Conservation (phyloP, 1,139 yeast genomes). For the Martiniozyma asiatica region DNA sequence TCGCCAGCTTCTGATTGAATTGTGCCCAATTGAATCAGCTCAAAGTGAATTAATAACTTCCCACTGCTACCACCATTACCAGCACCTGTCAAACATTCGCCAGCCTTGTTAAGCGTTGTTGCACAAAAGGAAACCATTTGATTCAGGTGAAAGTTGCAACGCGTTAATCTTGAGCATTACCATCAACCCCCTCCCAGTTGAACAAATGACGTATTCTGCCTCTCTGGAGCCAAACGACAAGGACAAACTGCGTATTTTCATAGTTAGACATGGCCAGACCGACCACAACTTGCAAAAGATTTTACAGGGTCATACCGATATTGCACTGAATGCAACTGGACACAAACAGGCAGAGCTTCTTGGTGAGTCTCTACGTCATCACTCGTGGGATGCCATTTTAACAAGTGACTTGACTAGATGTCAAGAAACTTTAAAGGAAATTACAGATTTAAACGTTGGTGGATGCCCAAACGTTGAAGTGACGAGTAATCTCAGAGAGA, state of each 20-base stretch:
- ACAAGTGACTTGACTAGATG: conserved; percentile 44
- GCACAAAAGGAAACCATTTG: no score
- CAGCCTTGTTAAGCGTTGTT: no score
- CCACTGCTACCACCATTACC: no score
- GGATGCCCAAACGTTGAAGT: conserved; percentile 12
- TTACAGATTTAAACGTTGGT: conserved; percentile 24
- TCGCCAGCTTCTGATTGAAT: no score
- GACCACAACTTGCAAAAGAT: conserved; percentile 54
- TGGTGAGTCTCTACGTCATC: conserved; percentile 29
- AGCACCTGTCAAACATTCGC: no score
- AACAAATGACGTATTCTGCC: no score
- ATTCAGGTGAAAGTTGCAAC: no score
- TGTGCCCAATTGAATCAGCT: no score
- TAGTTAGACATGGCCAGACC: conserved; percentile 76
- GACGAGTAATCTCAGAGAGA: conserved; percentile 48
- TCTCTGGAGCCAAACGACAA: no score
- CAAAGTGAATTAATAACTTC: no score
- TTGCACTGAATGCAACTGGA: conserved; percentile 50
- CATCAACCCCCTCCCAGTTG: no score
- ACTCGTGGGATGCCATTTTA: conserved; percentile 16
- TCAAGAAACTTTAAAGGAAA: conserved; percentile 35
- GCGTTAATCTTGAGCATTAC: no score
- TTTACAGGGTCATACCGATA: conserved; percentile 64
- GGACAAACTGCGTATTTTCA: conserved; percentile 49
- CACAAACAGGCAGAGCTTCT: conserved; percentile 40